Base-by-base conservation (phyloP, 495 filamentous ascomycete species). In the Recurvomyces mirabilis region DNA sequence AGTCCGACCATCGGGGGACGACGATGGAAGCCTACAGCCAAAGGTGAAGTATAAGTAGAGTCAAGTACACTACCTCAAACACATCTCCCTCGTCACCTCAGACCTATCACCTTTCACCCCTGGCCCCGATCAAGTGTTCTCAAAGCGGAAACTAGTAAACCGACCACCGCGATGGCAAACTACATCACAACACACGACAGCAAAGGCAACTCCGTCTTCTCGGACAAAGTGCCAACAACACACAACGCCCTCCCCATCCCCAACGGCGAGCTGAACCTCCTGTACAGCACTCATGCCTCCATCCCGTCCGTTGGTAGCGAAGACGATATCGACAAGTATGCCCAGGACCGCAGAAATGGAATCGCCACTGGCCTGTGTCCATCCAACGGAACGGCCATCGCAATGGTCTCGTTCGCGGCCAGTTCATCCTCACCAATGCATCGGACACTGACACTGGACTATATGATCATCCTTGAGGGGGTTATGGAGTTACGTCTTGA, bases 401-500 rank as follows among this genome's bases (percentile, higher is more conserved):
- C 43, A 3, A 38, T 52, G 20, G 26, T 55, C 15, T 17, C 7
- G 20, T 17, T 55, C 14, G 18, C n/a, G 28, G 49, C 52, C 12
- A 23, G 39, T 12, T 19, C 47, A 2, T 21, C 12, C 12, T 14
- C 3, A 11, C 13, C 35, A n/a, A 57, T 57, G 54, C 61, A 62
- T 44, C 47, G 59, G 10, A 62, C 59, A 1, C 47, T 54, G 20
- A 43, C 38, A n/a, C 42, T 60, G 4, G 61, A 62, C 29, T 49
- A 55, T 21, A 49, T 55, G 1, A 36, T 43, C n/a, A 52, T 62
- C 5, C 19, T 64, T 30, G 59, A 64, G 41, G 61, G 61, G 5
- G 51, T 55, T 53, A 57, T 82, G n/a, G 78, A 74, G 55, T 68
- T 78, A 60, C 58, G 72, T 51, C 59, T 87, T 7, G 82, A 85